Conservation (phyloP, 140 eudicot species). For the Cichorium intybus region DNA sequence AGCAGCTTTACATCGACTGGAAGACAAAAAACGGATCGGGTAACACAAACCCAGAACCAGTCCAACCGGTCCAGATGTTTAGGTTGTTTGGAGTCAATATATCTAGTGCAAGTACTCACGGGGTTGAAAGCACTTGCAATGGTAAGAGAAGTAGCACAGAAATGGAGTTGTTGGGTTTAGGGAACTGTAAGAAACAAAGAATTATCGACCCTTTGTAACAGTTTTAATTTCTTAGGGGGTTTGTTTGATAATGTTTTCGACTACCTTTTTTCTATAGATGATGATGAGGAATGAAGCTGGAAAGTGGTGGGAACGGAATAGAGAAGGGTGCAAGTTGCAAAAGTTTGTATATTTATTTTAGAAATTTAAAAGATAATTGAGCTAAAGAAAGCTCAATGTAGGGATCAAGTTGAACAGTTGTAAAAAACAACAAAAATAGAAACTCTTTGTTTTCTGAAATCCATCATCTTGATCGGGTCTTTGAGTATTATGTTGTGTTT, state of each 20-base stretch:
- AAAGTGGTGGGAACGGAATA: constrained; percentile 39
- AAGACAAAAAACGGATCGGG: constrained; percentile 42
- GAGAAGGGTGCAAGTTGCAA: constrained; percentile 44
- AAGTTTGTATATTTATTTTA: constrained; percentile 34
- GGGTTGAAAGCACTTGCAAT: constrained; percentile 26
- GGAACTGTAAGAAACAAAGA: constrained; percentile 59
- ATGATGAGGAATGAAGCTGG: constrained; percentile 30
- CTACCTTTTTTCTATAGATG: constrained; percentile 8
- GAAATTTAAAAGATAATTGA: constrained; percentile 23
- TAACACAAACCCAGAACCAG: neutral
- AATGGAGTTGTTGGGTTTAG: constrained; percentile 48
- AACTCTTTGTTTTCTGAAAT: constrained; percentile 14
- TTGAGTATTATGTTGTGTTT: constrained; percentile 6
- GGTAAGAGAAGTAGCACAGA: constrained; percentile 56
- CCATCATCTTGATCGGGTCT: constrained; percentile 1
- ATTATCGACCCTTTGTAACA: constrained; percentile 50
- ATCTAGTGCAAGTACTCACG: constrained; percentile 22
- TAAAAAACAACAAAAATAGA: constrained; percentile 21
- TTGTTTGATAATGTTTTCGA: constrained; percentile 24
- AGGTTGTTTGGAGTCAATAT: constrained; percentile 86
- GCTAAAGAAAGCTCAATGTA: constrained; percentile 50
- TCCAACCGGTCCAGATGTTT: constrained; percentile 56
- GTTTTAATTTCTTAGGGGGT: constrained; percentile 16
- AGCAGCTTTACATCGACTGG: constrained; percentile 79
- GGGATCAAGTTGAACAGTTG: constrained; percentile 35